phyloP scores from a whole-genome alignment of 1,284 basidiomycete species.

The Apiotrichum siamense region DNA sequence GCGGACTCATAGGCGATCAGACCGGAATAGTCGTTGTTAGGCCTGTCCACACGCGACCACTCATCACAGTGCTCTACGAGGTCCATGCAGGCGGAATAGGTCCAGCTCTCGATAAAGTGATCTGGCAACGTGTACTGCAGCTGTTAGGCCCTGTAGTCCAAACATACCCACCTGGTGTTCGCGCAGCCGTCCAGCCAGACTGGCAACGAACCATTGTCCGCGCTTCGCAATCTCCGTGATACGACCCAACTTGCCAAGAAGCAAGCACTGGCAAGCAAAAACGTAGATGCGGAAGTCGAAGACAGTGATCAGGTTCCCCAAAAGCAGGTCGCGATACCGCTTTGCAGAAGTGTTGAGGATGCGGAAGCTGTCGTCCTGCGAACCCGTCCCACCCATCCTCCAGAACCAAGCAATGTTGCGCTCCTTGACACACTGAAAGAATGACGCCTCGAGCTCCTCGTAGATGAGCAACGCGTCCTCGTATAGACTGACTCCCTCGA shows the following conservation, averaged over 20 bases:
- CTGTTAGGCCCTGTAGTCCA: not conserved
- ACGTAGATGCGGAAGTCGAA: slow-evolving; percentile 93
- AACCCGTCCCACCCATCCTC: slow-evolving; percentile 56
- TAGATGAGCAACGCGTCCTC: slow-evolving; percentile 88
- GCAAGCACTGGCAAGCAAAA: slow-evolving; percentile 73
- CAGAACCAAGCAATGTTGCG: slow-evolving; percentile 87
- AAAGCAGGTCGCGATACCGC: slow-evolving; percentile 79
- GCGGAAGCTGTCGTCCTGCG: slow-evolving; percentile 71
- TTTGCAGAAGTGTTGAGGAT: slow-evolving; percentile 75
- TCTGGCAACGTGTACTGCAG: slow-evolving; percentile 61
- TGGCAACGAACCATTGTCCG: slow-evolving; percentile 44
- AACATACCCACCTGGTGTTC: slow-evolving; percentile 60
- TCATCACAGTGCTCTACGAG: slow-evolving; percentile 75
- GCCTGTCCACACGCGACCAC: slow-evolving; percentile 55
- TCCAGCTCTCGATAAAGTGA: slow-evolving; percentile 89
- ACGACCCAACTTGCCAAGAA: slow-evolving; percentile 74
- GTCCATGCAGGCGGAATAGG: slow-evolving; percentile 81
- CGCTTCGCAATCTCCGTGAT: slow-evolving; percentile 73
- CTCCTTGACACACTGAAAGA: slow-evolving; percentile 66
- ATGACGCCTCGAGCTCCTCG: slow-evolving; percentile 81
- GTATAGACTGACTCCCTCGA: slow-evolving; percentile 79
- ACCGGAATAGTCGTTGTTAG: slow-evolving; percentile 56
- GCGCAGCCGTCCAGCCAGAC: slow-evolving; percentile 50
- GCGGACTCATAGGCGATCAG: slow-evolving; percentile 46
- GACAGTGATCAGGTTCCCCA: slow-evolving; percentile 83